Base-by-base conservation (phyloP, 495 filamentous ascomycete species). In the Aspergillus indologenus region DNA sequence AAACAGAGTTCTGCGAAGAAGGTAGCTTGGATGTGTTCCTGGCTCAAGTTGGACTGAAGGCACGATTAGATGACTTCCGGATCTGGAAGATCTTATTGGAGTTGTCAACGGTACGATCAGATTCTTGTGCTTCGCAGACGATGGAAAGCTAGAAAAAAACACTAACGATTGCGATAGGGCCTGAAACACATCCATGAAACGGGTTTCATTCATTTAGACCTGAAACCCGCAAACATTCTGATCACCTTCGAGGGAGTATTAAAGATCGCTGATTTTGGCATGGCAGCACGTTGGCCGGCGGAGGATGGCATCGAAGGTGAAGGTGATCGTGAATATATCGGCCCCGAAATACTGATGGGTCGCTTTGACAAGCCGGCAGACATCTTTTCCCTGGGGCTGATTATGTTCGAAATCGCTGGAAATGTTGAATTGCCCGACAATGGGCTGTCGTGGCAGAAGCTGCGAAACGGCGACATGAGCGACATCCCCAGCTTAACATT, bases 61-160 rank as follows among this genome's bases (percentile, higher is more conserved):
- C 90, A 49, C 84, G 93, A 63, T 72, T 98, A 56, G 94, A 98
- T 76, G 94, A 98, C 68, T 98, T 98, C 70, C 81, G 94, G 23
- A 95, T 98, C 65, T 98, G 94, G 94, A 98, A 98, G 73, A 91
- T 98, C 45, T 75, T 96, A 60, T 80, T 95, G 9, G 94, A 98
- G 67, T 62, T 94, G 42, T 80, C 86, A 61, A 75, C 87, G 78
- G 90, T 93, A 81, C 43, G 59, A 20, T 34, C 42, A 56, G 14
- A n/a, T 4, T n/a, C 43, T 23, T 46, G 21, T 45, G 23, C 5
- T 23, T 61, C 48, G 14, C 15, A 26, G 5, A 29, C 26, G 9
- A 46, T 18, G 17, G 15, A 21, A 52, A 11, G 15, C 23, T 26
- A 40, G 34, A 40, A 40, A 40, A 11, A 40, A 40, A 40, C 68